These are phyloP conservation scores for Aspergillus ibericus DNA, from an alignment of 2,329 filamentous ascomycete genomes.

Conservation along the genomic window DNA sequence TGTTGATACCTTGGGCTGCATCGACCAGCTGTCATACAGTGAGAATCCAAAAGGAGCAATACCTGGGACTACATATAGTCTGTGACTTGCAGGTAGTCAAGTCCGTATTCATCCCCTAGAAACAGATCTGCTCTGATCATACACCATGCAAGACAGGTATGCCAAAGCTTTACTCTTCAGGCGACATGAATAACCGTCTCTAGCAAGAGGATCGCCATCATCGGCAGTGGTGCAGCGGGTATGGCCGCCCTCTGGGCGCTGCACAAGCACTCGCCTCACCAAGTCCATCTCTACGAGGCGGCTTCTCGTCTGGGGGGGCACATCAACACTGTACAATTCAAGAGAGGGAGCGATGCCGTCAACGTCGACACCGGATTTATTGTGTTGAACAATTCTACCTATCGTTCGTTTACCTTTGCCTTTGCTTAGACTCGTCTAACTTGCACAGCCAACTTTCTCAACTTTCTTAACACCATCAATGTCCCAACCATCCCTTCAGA, in stretches of 20 bases:
- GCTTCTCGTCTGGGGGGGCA: slow-evolving; percentile 5
- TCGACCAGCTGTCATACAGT: neutral
- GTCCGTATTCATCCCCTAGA: neutral
- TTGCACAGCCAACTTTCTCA: slow-evolving; percentile 2
- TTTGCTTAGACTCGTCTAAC: neutral
- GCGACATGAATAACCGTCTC: neutral
- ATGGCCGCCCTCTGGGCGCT: slow-evolving; percentile 7
- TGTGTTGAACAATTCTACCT: slow-evolving; percentile 6
- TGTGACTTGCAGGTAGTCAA: neutral
- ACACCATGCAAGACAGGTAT: neutral
- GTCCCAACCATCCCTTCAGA: slow-evolving; percentile 3
- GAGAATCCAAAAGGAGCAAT: no score
- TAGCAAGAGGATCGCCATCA: slow-evolving; percentile 2
- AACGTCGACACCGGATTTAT: slow-evolving; percentile 9
- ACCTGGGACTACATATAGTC: neutral
- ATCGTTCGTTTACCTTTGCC: neutral
- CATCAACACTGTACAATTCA: slow-evolving; percentile 4
- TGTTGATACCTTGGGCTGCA: neutral
- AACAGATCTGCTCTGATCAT: neutral
- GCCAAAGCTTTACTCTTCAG: neutral
- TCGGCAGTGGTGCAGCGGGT: slow-evolving; percentile 5
- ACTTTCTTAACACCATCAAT: neutral
- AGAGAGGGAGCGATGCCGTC: neutral
- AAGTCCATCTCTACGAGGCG: slow-evolving; percentile 5
- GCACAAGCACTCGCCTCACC: neutral